Base-by-base conservation (phyloP, 441 rosid genomes). In the Erodium moschatum region DNA sequence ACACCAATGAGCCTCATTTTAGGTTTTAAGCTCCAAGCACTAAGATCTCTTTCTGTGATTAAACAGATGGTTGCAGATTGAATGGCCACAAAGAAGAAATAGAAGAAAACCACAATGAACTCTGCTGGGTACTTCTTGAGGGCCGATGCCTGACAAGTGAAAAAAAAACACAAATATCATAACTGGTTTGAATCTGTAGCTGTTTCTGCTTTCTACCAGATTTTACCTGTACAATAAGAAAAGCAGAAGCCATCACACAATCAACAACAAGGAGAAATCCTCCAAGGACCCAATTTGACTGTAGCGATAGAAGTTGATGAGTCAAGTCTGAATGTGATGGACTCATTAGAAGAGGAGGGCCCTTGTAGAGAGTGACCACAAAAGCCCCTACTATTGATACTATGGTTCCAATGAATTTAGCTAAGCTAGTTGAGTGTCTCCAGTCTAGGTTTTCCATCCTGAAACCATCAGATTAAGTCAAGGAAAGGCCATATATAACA, bases 71-170 rank as follows among this genome's bases (percentile, higher is more conserved):
- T 29, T 33, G 85, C 84, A 62, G 89, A 85, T 70, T 74, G 83
- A 75, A 84, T 74, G 64, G 84, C 76, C 72, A 79, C 87, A 74
- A 81, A 84, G 84, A 83, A 79, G 81, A 76, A 79, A 78, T 83
- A 84, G 52, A 76, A 81, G 75, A 84, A 83, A 67, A 84, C 89
- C 5, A 83, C 64, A 15, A 73, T 77, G 58, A 85, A 72, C 80
- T 81, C 90, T 6, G 84, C 88, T 1, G 86, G 85, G 69, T 75
- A 84, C 66, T 73, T 82, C 81, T 79, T 78, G 44, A 85, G 84
- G 67, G 85, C 70, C 16, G 70, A 60, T 38, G 85, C 84, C 89
- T 44, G 50, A 44, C 9, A 44, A 44, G 50, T 85, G 85, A 52
- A 75, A 71, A 16, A 19, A 63, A 2, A 38, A 24, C 64, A 72